Evolutionary conservation across 169 alveolate genomes (phyloP).

Genomic region (Ichthyophthirius multifiliis): DNA sequence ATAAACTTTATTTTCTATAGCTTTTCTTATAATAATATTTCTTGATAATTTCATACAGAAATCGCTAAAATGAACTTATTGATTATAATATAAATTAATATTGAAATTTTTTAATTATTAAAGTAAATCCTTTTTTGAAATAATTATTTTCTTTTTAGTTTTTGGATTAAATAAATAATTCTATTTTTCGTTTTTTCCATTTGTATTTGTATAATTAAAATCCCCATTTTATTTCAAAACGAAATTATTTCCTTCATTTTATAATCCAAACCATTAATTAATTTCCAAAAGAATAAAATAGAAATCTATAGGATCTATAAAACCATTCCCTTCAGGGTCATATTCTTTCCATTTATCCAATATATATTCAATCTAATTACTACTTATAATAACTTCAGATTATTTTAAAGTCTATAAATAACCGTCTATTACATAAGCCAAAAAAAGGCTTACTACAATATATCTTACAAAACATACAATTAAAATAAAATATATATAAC

Average conservation of each 20-base stretch:
- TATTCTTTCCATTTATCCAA: constrained; percentile 6
- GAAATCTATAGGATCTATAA: neutral
- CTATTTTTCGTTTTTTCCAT: neutral
- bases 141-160: neutral
- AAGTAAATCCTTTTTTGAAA: neutral
- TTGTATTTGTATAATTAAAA: neutral
- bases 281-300: neutral
- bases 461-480: neutral
- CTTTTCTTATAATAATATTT: neutral
- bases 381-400: neutral
- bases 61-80: neutral
- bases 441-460: neutral
- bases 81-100: neutral
- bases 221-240: neutral
- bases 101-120: neutral
- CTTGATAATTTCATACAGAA: neutral
- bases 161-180: neutral
- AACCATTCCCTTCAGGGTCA: neutral
- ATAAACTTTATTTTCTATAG: neutral
- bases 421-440: constrained; percentile 8
- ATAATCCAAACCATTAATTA: neutral
- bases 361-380: neutral
- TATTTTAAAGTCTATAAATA: constrained; percentile 1
- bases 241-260: neutral
- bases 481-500: neutral